Evolutionary conservation across 352 stramenopile species (phyloP).

Genomic region (Phytopythium sindhum): DNA sequence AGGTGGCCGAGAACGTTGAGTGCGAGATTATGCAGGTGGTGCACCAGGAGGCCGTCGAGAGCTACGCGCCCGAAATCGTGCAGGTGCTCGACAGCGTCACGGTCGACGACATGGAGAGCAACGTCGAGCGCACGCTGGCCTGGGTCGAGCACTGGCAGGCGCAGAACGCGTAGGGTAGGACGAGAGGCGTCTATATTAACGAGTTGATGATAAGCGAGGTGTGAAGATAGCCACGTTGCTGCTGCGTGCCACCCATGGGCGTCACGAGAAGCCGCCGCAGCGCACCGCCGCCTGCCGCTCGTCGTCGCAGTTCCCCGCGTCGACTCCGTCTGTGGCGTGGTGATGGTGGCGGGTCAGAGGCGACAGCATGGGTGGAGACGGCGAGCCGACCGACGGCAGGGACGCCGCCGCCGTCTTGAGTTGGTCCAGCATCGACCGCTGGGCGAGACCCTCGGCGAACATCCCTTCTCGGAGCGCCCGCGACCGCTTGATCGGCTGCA

Average conservation of each 20-base stretch:
- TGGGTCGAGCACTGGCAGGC: conserved; percentile 94
- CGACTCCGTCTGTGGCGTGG: neutral
- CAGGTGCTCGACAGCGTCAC: conserved; percentile 94
- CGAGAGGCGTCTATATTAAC: neutral
- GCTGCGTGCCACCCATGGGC: neutral
- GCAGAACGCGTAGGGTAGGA: conserved; percentile 35
- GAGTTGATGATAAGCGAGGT: neutral
- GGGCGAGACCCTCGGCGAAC: conserved; percentile 41
- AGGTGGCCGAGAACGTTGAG: conserved; percentile 95
- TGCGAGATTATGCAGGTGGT: conserved; percentile 99
- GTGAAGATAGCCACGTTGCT: neutral
- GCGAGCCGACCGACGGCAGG: neutral
- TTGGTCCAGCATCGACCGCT: conserved; percentile 48
- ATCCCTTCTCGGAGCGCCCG: conserved; percentile 35
- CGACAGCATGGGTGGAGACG: conserved; percentile 8
- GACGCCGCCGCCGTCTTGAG: conserved; percentile 30
- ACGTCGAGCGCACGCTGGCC: conserved; percentile 88
- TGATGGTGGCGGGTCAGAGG: conserved; percentile 3
- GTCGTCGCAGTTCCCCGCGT: neutral
- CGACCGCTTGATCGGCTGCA: conserved; percentile 10
- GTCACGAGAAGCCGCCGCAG: conserved; percentile 28
- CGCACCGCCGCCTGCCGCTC: conserved; percentile 13
- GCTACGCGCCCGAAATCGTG: conserved; percentile 94
- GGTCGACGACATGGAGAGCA: conserved; percentile 95
- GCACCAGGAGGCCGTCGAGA: conserved; percentile 94